These are phyloP conservation scores for Paramecium sexaurelia DNA, from an alignment of 73 alveolate genomes.

Conservation along the genomic window DNA sequence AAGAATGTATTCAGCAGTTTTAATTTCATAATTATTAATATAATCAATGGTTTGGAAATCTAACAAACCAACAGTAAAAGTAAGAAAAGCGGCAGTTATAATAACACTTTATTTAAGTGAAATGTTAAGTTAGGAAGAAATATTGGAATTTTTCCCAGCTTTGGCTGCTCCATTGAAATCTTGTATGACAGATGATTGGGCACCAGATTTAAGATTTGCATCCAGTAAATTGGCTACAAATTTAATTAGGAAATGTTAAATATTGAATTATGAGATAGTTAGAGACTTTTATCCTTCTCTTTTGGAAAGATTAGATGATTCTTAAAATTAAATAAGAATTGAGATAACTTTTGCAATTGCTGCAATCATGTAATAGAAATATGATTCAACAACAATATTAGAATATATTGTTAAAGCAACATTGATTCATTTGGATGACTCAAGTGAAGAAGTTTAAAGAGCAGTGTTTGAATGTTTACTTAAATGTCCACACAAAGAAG, in stretches of 20 bases:
- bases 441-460: slow-evolving; percentile 88
- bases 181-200: slow-evolving; percentile 96
- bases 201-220: slow-evolving; percentile 93
- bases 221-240: slow-evolving; percentile 80
- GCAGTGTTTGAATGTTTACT: slow-evolving; percentile 83
- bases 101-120: slow-evolving; percentile 72
- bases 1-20: slow-evolving; percentile 72
- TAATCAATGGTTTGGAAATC: slow-evolving; percentile 93
- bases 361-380: slow-evolving; percentile 76
- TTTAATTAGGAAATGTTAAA: slow-evolving; percentile 73
- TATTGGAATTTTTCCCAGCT: slow-evolving; percentile 77
- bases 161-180: slow-evolving; percentile 84
- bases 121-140: slow-evolving; percentile 81
- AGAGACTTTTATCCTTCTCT: slow-evolving; percentile 90
- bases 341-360: slow-evolving; percentile 84
- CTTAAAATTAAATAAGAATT: slow-evolving; percentile 91
- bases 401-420: slow-evolving; percentile 93
- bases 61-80: slow-evolving; percentile 93
- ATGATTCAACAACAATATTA: slow-evolving; percentile 81
- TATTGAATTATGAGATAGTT: slow-evolving; percentile 84
- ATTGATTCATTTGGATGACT: slow-evolving; percentile 95
- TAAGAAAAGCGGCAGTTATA: slow-evolving; percentile 94
- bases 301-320: slow-evolving; percentile 95
- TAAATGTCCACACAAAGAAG: slow-evolving; percentile 15
- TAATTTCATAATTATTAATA: slow-evolving; percentile 70